Evolutionary conservation across 2,329 filamentous ascomycete species (phyloP), one percentile per base, ranked within the genome.

Genomic region (Graphilbum sp.): DNA sequence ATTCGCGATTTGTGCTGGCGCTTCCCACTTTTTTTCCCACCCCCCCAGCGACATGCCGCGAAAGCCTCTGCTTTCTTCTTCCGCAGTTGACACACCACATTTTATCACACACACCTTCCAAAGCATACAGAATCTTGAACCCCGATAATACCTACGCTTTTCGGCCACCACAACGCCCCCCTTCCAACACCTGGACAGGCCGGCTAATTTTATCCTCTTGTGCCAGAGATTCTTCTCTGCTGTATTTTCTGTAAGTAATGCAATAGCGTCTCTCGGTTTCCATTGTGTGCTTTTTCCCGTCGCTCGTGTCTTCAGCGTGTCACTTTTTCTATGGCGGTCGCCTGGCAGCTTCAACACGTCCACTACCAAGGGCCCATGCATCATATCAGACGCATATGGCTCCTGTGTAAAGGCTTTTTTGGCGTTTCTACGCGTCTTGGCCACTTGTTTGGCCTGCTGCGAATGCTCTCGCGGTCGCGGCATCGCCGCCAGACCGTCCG

Each of bases 101-200:
- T 39, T 36, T 37, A 43, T 38, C 37, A 30, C 42, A 44, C 37
- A 45, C 41, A 41, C 42, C 36, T 41, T 27, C 38, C 36, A 29
- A 24, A 41, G 35, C 38, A 37, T 39, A 36, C 25, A 40, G 41
- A 41, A 41, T 43, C 43, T 33, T 12, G 23, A 25, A 25, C 12
- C 23, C 23, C 23, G 36, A 25, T 27, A 41, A 39, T 39, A 27
- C 34, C 30, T 35, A 21, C 35, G 25, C 34, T 31, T 20, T 15
- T 20, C 15, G 20, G 29, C 37, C 30, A 40, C 35, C 20, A 32
- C 39, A 33, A 32, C 29, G 19, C 25, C 6, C 18, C 36, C 6
- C 15, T 15, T 17, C 17, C 34, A 17, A 10, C 31, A 16, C 32
- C 36, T 34, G 31, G 32, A 34, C 23, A 25, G 12, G 30, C 23